phyloP scores from a whole-genome alignment of 768 basidiomycete species.

The Lactarius tabidus region DNA sequence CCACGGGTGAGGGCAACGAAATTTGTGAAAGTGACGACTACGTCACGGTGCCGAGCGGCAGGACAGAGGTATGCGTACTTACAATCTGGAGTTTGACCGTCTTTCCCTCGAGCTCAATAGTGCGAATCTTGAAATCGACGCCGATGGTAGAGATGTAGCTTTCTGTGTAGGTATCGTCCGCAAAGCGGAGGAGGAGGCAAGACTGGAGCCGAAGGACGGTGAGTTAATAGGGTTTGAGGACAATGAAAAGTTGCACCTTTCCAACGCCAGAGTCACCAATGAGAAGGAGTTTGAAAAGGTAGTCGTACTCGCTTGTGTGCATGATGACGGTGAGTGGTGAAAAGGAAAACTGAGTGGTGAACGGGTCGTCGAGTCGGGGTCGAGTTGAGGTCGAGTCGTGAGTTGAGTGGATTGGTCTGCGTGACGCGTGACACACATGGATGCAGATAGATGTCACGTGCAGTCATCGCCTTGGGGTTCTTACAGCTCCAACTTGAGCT shows the following conservation, averaged over 20 bases:
- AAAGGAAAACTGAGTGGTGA: constrained; percentile 14
- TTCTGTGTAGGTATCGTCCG: constrained; percentile 97
- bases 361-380: constrained; percentile 8
- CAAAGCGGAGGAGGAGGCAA: constrained; percentile 85
- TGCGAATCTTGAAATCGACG: constrained; percentile 98
- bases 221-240: constrained; percentile 17
- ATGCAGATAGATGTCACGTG: not conserved
- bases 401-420: constrained; percentile 29
- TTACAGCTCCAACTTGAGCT: constrained; percentile 36
- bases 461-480: too few relatives aligned
- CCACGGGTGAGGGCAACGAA: not conserved
- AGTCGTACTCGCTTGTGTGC: constrained; percentile 95
- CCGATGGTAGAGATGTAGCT: constrained; percentile 98
- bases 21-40: not conserved
- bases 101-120: constrained; percentile 98
- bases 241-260: constrained; percentile 51
- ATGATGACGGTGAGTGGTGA: constrained; percentile 39
- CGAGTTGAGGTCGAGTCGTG: constrained; percentile 21
- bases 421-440: not conserved
- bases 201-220: constrained; percentile 52
- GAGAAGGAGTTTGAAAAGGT: constrained; percentile 93
- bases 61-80: constrained; percentile 36
- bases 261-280: constrained; percentile 96
- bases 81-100: constrained; percentile 98
- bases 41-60: constrained; percentile 4